Evolutionary conservation across 441 rosid species (phyloP), one percentile per base, ranked within the genome.

Genomic region (Adansonia grandidieri): DNA sequence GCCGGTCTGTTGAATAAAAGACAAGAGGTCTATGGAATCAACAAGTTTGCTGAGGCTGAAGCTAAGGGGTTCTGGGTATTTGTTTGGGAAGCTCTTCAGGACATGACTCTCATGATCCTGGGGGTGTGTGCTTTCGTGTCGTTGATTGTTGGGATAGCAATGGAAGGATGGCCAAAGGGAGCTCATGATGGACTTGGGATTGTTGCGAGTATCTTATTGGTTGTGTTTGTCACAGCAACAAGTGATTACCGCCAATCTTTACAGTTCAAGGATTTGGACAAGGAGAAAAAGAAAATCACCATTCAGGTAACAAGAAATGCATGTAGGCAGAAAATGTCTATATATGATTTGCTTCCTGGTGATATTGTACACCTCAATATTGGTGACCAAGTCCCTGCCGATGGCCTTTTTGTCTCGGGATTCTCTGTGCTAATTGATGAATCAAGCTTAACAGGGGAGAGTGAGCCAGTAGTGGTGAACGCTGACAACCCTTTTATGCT

Each of bases 171-270:
- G 94, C 91, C 94, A 32, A 74, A 85, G 32, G 94, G 94, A 2
- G 90, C 94, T 9, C 94, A 91, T 77, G 94, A 91, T 82, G 94
- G 94, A 60, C 89, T 89, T 53, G 92, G 94, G 32, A 91, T 91
- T 79, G 92, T 88, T 9, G 88, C 92, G 5, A 89, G 92, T 81
- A 89, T 91, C 64, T 82, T 91, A 40, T 77, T 89, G 78, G 94
- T 89, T 50, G 92, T 91, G 80, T 83, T 91, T 54, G 94, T 91
- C 9, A 91, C 94, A 2, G 91, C 94, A 1, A 80, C 86, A 1
- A 89, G 92, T 73, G 94, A 91, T 86, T 91, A 91, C 20, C 87
- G 94, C 66, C 94, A 91, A 8, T 91, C 94, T 40, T 78, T 89
- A 77, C 94, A 91, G 87, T 91, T 91, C 75, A 78, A 78, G 40